Evolutionary conservation across 108 stramenopile genomes (phyloP).

Genomic region (Aurantiochytrium sp.): DNA sequence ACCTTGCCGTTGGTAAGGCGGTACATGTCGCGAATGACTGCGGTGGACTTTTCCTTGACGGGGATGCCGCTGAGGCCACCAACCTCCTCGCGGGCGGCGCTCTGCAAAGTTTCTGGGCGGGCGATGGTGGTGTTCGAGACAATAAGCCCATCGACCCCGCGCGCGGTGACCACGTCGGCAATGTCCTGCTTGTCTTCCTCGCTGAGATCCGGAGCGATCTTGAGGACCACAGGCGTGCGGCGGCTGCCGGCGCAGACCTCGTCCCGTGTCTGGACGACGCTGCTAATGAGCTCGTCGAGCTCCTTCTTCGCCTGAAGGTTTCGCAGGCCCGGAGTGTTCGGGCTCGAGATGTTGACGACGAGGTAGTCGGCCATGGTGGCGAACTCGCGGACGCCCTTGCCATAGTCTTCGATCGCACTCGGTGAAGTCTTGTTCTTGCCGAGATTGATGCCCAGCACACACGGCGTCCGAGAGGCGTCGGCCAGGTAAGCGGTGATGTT

Average conservation of each 20-base stretch:
- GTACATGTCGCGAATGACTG: conserved; percentile 74
- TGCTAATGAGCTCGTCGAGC: conserved; percentile 60
- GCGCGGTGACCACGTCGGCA: conserved; percentile 59
- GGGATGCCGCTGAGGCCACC: conserved; percentile 88
- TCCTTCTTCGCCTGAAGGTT: conserved; percentile 66
- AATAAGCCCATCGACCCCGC: conserved; percentile 79
- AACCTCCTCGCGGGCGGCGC: conserved; percentile 53
- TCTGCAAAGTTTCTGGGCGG: conserved; percentile 60
- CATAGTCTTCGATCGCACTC: conserved; percentile 63
- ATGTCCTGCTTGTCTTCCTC: conserved; percentile 70
- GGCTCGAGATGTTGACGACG: conserved; percentile 82
- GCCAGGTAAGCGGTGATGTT: conserved; percentile 42
- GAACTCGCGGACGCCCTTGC: conserved; percentile 64
- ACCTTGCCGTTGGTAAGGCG: conserved; percentile 67
- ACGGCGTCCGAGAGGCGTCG: neutral
- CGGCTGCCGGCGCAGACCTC: conserved; percentile 28
- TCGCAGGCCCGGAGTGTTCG: conserved; percentile 87
- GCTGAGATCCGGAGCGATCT: conserved; percentile 84
- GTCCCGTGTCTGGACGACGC: conserved; percentile 62
- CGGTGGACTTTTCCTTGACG: conserved; percentile 69
- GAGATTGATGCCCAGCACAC: conserved; percentile 69
- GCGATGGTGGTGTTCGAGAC: conserved; percentile 81
- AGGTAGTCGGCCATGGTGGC: conserved; percentile 86
- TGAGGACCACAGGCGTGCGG: conserved; percentile 73
- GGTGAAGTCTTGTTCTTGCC: conserved; percentile 85